Conservation (phyloP, 371 early-diverging fungal genomes). For the Rhizomucor pusillus region DNA sequence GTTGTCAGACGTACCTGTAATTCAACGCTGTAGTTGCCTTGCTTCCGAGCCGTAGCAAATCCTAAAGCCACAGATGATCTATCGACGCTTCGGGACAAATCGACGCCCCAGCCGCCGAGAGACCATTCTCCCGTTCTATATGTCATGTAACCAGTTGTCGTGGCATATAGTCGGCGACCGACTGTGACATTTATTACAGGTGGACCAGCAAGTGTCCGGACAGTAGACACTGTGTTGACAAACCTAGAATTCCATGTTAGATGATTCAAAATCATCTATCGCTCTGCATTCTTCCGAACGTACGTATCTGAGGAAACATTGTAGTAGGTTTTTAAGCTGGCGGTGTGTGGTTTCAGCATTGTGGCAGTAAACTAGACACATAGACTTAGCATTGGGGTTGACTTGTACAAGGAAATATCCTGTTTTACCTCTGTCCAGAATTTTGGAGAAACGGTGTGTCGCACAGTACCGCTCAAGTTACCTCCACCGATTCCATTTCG, state of each 20-base stretch:
- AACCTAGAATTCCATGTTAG: constrained; percentile 43
- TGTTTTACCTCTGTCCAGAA: constrained; percentile 66
- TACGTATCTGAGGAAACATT: constrained; percentile 66
- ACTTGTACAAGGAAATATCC: no score
- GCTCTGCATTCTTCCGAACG: constrained; percentile 4
- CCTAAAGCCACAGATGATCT: constrained; percentile 64
- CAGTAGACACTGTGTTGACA: constrained; percentile 54
- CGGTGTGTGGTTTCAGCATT: constrained; percentile 55
- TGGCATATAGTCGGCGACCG: constrained; percentile 60
- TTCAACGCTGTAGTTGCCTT: constrained; percentile 53
- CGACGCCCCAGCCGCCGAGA: constrained; percentile 65
- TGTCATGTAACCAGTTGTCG: constrained; percentile 74
- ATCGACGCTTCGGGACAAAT: constrained; percentile 44
- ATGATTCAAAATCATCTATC: not conserved
- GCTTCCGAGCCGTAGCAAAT: constrained; percentile 48
- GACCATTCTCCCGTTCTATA: constrained; percentile 76
- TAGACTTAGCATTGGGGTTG: no score
- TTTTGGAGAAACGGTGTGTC: constrained; percentile 72
- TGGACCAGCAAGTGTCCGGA: constrained; percentile 55
- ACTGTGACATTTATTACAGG: constrained; percentile 64
- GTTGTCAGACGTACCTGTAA: constrained; percentile 64
- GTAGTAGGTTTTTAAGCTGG: constrained; percentile 66
- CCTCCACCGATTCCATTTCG: constrained; percentile 79
- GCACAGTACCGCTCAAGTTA: constrained; percentile 68
- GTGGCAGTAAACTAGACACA: constrained; percentile 51